A percentile compares a stretch with the other conserved stretches of the same genome.
Conservation (phyloP, 257 asterid species). For the Voacanga thouarsii region DNA sequence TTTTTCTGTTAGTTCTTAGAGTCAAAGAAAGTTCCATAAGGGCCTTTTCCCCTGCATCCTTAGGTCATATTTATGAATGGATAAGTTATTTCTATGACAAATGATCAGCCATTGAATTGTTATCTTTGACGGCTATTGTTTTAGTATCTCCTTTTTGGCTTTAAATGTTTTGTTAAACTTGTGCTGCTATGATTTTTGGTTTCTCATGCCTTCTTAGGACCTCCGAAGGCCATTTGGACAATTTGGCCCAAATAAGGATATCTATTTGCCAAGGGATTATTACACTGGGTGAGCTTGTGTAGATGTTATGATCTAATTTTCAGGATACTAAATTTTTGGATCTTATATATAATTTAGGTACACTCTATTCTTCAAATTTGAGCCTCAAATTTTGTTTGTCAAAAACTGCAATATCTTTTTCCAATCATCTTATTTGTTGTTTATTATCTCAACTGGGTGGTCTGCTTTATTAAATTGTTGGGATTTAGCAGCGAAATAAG, state of each 20-base stretch:
- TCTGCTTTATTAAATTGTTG: constrained; percentile 33
- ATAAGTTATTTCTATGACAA: background rate
- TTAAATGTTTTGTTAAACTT: background rate
- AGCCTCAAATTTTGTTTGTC: constrained; percentile 6
- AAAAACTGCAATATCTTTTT: background rate
- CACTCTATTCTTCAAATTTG: background rate
- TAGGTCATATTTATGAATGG: background rate
- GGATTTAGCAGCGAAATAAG: constrained; percentile 46
- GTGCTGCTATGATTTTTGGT: background rate
- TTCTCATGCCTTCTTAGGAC: constrained; percentile 31
- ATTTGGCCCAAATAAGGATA: constrained; percentile 81
- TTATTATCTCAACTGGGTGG: constrained; percentile 23
- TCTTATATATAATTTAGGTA: background rate
- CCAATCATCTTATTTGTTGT: constrained; percentile 6
- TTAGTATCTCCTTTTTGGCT: background rate
- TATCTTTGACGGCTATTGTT: background rate
- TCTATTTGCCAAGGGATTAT: constrained; percentile 91
- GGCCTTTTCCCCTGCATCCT: background rate
- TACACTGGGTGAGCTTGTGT: constrained; percentile 78
- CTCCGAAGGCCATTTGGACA: constrained; percentile 81
- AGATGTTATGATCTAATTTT: background rate
- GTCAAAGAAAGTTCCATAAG: background rate
- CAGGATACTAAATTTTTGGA: background rate
- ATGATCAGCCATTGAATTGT: background rate
- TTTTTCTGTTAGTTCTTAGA: background rate